Conservation (phyloP, 2,329 filamentous ascomycete genomes). For the Pezicula carpinea region DNA sequence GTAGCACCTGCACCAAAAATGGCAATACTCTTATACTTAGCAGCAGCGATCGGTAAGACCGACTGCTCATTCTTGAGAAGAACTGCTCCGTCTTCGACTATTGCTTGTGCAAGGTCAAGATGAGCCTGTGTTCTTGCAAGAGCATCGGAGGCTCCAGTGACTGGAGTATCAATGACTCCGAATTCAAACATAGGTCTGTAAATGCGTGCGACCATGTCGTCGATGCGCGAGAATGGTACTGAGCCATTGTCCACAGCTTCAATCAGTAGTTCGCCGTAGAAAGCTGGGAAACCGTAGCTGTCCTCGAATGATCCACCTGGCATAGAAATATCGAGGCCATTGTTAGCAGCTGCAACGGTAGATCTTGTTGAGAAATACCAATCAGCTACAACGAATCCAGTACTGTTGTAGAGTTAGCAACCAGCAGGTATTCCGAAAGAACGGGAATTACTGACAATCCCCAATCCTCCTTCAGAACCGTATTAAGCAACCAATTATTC, state of each 20-base stretch:
- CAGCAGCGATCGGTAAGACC: slow-evolving; percentile 3
- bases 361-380: slow-evolving; percentile 73
- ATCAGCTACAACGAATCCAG: slow-evolving; percentile 77
- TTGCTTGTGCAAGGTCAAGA: slow-evolving; percentile 5
- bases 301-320: slow-evolving; percentile 33
- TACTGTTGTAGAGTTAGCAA: slow-evolving; percentile 24
- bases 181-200: slow-evolving; percentile 13
- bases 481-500: slow-evolving; percentile 29
- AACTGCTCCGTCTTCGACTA: neutral
- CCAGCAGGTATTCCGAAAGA: too few species aligned
- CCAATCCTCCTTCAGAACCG: slow-evolving; percentile 35
- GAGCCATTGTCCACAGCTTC: slow-evolving; percentile 55
- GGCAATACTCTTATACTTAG: slow-evolving; percentile 9
- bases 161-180: slow-evolving; percentile 9
- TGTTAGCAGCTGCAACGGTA: slow-evolving; percentile 41
- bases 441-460: slow-evolving; percentile 40
- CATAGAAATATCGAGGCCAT: slow-evolving; percentile 53
- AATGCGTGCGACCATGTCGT: slow-evolving; percentile 53
- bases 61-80: slow-evolving; percentile 10
- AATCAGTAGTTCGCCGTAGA: slow-evolving; percentile 31
- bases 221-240: slow-evolving; percentile 47
- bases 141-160: slow-evolving; percentile 6
- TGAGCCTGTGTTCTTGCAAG: slow-evolving; percentile 9
- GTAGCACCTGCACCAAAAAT: slow-evolving; percentile 15
- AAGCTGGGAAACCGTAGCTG: slow-evolving; percentile 10